A percentile compares a stretch with the other conserved stretches of the same genome.
phyloP scores from a whole-genome alignment of 176 grass and related monocot species.

The Carex pumila region DNA sequence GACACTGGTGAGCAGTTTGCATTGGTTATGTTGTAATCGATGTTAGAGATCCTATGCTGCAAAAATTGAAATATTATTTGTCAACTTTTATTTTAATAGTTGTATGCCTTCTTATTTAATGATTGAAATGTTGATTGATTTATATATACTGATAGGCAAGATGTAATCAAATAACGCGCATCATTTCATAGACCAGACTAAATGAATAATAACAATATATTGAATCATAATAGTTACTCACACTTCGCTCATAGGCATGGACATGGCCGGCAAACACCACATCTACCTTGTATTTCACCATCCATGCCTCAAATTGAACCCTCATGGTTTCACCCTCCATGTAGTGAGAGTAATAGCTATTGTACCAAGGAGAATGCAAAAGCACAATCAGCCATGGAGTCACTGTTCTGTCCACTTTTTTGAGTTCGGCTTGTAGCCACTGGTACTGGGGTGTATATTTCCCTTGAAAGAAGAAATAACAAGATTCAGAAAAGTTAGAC shows the following conservation, averaged over 20 bases:
- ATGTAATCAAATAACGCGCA: neutral
- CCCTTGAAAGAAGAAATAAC: conserved; percentile 4
- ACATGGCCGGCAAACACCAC: conserved; percentile 61
- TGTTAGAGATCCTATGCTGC: conserved; percentile 46
- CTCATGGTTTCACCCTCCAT: conserved; percentile 79
- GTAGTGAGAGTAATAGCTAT: conserved; percentile 51
- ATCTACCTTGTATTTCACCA: conserved; percentile 61
- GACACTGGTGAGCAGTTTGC: conserved; percentile 26
- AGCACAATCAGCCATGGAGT: conserved; percentile 63
- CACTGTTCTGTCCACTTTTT: conserved; percentile 33
- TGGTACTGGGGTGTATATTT: conserved; percentile 62
- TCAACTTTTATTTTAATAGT: neutral
- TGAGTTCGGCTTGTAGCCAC: conserved; percentile 49
- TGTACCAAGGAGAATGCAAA: conserved; percentile 71
- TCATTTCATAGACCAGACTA: neutral
- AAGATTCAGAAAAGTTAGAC: neutral
- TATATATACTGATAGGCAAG: neutral
- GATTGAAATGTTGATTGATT: neutral
- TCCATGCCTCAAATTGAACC: conserved; percentile 55
- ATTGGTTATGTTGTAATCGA: conserved; percentile 42
- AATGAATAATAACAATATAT: neutral
- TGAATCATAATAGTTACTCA: neutral
- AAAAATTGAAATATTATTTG: neutral
- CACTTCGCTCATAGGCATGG: conserved; percentile 53
- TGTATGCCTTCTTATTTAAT: neutral